Conservation (phyloP, 2,329 filamentous ascomycete species). For the Nemania sp. region DNA sequence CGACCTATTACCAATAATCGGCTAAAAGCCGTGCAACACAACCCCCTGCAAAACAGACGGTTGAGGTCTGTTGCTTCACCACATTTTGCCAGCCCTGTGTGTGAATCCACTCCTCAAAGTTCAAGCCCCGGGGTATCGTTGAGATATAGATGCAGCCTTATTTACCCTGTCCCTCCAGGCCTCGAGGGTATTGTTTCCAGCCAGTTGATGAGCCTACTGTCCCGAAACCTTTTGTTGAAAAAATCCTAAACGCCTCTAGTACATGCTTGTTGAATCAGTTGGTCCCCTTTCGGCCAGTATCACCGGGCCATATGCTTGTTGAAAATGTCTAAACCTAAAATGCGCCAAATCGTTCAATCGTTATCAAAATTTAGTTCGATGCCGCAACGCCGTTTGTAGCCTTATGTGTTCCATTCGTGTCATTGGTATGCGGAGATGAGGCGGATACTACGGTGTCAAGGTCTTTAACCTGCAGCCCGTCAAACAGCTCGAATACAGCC, state of each 20-base stretch:
- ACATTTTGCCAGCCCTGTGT: constrained; percentile 21
- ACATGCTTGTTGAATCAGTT: constrained; percentile 53
- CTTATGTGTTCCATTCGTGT: constrained; percentile 47
- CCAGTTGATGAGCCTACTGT: constrained; percentile 43
- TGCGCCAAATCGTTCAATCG: constrained; percentile 48
- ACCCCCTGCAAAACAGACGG: constrained; percentile 35
- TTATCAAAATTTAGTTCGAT: constrained; percentile 38
- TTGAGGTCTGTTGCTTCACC: constrained; percentile 39
- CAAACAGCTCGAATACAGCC: constrained; percentile 87
- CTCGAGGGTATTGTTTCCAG: constrained; percentile 32
- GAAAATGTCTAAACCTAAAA: constrained; percentile 52
- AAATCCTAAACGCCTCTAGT: constrained; percentile 48
- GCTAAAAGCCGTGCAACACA: not conserved
- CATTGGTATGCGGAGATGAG: constrained; percentile 40
- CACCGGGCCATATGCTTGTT: constrained; percentile 47
- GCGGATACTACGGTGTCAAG: constrained; percentile 61
- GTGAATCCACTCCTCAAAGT: constrained; percentile 29
- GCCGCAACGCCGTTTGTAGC: constrained; percentile 44
- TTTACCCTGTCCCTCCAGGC: constrained; percentile 47
- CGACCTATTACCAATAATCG: constrained; percentile 4
- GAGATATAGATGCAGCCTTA: constrained; percentile 55
- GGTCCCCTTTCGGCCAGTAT: constrained; percentile 32
- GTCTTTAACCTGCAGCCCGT: constrained; percentile 77
- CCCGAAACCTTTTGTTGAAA: constrained; percentile 53
- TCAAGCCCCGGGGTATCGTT: constrained; percentile 56